A percentile compares a stretch with the other conserved stretches of the same genome.
phyloP scores from a whole-genome alignment of 73 alveolate species.

The Diophrys sp. region DNA sequence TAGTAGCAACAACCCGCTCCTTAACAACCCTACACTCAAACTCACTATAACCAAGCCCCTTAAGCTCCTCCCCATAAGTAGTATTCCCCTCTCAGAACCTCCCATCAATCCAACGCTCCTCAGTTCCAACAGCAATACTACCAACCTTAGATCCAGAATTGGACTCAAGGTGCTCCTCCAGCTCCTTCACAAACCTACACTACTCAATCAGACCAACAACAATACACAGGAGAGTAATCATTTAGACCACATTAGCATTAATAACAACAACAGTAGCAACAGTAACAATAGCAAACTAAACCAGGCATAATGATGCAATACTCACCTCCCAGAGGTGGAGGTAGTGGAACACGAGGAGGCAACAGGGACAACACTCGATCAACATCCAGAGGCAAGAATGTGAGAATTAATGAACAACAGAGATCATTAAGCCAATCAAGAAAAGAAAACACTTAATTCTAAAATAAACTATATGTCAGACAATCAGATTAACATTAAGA shows the following conservation, averaged over 20 bases:
- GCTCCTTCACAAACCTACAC: too few species aligned
- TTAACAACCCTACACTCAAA: not conserved
- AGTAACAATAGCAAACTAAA: not conserved
- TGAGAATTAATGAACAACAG: not conserved
- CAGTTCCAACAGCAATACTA: too few species aligned
- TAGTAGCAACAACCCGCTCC: not conserved
- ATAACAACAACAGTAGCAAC: not conserved
- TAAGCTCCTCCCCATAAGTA: not conserved
- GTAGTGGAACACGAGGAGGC: too few species aligned
- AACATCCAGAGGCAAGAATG: not conserved
- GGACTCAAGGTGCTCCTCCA: too few species aligned
- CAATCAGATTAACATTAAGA: not conserved
- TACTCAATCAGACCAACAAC: too few species aligned
- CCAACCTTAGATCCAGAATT: too few species aligned
- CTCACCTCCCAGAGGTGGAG: not conserved
- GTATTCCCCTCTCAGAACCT: not conserved
- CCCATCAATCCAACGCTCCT: too few species aligned
- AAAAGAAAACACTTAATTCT: not conserved
- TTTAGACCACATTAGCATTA: not conserved
- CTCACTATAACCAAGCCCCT: not conserved
- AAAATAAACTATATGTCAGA: not conserved
- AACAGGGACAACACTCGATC: not conserved
- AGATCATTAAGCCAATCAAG: too few species aligned
- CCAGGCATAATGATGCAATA: not conserved
- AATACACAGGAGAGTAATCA: not conserved